Evolutionary conservation across 768 basidiomycete species (phyloP), one percentile per base, ranked within the genome.

Genomic region (Porpolomopsis calyptriformis): DNA sequence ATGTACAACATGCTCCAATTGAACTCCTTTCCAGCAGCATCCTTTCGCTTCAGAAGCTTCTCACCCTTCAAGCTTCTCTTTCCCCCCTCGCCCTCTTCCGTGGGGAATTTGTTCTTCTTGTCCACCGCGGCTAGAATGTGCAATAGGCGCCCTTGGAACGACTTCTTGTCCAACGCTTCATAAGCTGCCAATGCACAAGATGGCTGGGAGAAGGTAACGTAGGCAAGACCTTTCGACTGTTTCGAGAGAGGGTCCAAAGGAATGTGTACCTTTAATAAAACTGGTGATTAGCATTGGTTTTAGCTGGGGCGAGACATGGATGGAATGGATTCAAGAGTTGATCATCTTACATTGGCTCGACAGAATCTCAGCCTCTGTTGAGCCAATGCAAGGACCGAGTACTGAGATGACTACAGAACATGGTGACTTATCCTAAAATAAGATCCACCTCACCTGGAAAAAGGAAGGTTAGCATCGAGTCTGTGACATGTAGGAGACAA

Each of bases 1-100:
- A 97, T 92, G 59, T 92, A 97, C 47, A 98, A 60, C 74, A 91
- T 85, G 43, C 82, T 80, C 91, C 90, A 94, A 61, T 89, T 90
- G 58, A 92, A 91, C 47, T 84, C 85, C 51, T 81, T 80, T 25
- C 82, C 82, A 12, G 85, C 81, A 26, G 59, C 65, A 9, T 75
- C 69, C 60, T 82, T 91, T 47, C 78, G 70, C 57, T 82, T 80
- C 26, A 72, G 71, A 18, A 71, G 64, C 41, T 75, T 76, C 45
- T 79, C 79, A 48, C 80, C 86, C 49, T 88, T 65, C 3, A 78
- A 61, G 22, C 64, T 69, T 51, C 68, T 72, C 47, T 73, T 76
- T 39, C 61, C 64, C 2, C 62, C 66, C 14, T 71, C 67, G 0
- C 55, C 65, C 26, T 76, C 73, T 31, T 63, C 69, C 2, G 67